These are phyloP conservation scores for Saraca asoca DNA, from an alignment of 331 rosid genomes.

Conservation along the genomic window DNA sequence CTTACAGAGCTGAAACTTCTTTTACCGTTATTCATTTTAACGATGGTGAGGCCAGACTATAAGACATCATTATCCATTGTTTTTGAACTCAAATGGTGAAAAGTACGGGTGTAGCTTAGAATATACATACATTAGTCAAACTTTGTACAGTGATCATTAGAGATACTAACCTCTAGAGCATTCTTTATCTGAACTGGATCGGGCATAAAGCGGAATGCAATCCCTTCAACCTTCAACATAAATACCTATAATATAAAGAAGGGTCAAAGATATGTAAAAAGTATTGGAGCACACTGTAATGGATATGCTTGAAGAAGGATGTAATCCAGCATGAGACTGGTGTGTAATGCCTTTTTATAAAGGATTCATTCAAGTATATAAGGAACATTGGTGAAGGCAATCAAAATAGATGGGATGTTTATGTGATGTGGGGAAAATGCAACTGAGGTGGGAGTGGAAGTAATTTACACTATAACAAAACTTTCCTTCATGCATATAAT, in stretches of 20 bases:
- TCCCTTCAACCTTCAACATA: conserved; percentile 98
- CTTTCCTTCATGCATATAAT: no score
- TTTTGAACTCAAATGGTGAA: conserved; percentile 4
- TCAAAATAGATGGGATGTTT: no score
- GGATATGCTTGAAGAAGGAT: no score
- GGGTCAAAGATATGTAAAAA: conserved; percentile 10
- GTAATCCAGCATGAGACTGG: no score
- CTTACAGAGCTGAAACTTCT: conserved; percentile 13
- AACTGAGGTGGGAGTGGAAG: no score
- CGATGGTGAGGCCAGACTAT: background rate
- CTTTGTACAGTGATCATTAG: background rate
- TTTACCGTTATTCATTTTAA: conserved; percentile 9
- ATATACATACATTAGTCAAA: background rate
- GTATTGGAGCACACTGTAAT: background rate
- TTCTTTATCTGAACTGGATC: conserved; percentile 90
- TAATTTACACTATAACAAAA: no score
- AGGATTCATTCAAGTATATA: no score
- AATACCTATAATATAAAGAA: conserved; percentile 56
- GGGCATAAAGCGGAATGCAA: conserved; percentile 90
- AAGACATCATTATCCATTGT: conserved; percentile 1
- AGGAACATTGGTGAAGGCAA: no score
- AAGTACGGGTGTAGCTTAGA: background rate
- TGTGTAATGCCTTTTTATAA: no score
- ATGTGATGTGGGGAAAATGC: no score
- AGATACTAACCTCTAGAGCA: conserved; percentile 78